These are phyloP conservation scores for Pythium inflatum DNA, from an alignment of 352 stramenopile species.

Conservation along the genomic window DNA sequence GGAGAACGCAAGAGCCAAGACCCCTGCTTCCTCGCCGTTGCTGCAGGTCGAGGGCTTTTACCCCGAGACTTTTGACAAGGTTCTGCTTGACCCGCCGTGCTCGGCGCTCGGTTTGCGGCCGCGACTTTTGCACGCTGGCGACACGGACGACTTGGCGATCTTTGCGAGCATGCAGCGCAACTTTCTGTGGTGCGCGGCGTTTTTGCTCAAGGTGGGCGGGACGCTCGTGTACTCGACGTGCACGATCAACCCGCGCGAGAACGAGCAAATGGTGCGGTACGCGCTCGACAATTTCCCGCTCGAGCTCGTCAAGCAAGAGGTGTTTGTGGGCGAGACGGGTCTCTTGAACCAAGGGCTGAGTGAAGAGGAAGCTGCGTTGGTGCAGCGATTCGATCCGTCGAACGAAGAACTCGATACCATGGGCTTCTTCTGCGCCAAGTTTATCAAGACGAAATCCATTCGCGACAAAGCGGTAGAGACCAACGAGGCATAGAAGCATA, in stretches of 20 bases:
- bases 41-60: slow-evolving; percentile 88
- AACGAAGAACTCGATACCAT: slow-evolving; percentile 86
- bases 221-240: slow-evolving; percentile 96
- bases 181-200: slow-evolving; percentile 85
- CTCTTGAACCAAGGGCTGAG: slow-evolving; percentile 79
- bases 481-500: slow-evolving; percentile 2
- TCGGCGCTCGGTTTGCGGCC: slow-evolving; percentile 93
- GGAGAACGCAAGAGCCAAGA: slow-evolving; percentile 45
- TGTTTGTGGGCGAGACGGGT: slow-evolving; percentile 67
- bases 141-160: slow-evolving; percentile 67
- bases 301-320: slow-evolving; percentile 66
- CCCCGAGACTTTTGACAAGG: slow-evolving; percentile 93
- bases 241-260: slow-evolving; percentile 93
- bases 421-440: slow-evolving; percentile 95
- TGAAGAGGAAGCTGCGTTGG: slow-evolving; percentile 65
- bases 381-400: slow-evolving; percentile 90
- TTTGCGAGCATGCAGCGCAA: slow-evolving; percentile 89
- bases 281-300: slow-evolving; percentile 89
- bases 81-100: slow-evolving; percentile 92
- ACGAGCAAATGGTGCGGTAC: slow-evolving; percentile 92
- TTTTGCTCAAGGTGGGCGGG: slow-evolving; percentile 90
- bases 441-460: slow-evolving; percentile 82
- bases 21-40: slow-evolving; percentile 59
- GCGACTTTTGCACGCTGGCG: slow-evolving; percentile 85
- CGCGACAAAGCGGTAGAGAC: slow-evolving; percentile 2